These are phyloP conservation scores for Paramecium sonneborni DNA, from an alignment of 73 alveolate genomes.

Conservation along the genomic window DNA sequence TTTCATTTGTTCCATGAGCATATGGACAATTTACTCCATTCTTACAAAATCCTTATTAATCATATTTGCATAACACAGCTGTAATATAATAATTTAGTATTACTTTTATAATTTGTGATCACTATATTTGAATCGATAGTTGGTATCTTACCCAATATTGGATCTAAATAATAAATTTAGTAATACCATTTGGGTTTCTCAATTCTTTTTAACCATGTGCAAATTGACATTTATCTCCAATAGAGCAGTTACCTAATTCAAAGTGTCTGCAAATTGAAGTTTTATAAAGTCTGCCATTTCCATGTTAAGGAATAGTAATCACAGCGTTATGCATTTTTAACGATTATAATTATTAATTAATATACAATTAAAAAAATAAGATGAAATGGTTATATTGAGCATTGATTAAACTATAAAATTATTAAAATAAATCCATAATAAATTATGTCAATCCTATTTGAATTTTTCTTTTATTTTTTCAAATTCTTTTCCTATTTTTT, in stretches of 20 bases:
- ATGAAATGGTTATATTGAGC: not conserved
- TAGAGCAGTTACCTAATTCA: constrained; percentile 67
- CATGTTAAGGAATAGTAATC: constrained; percentile 37
- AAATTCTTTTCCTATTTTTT: not conserved
- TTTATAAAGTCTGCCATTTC: constrained; percentile 65
- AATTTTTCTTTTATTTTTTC: not conserved
- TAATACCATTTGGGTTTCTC: constrained; percentile 59
- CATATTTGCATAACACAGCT: constrained; percentile 61
- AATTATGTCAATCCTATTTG: not conserved
- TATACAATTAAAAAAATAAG: not conserved
- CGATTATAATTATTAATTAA: constrained; percentile 12
- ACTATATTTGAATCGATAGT: constrained; percentile 45
- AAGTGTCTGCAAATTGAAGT: constrained; percentile 68
- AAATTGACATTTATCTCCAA: constrained; percentile 68
- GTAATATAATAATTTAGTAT: not conserved
- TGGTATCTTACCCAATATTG: constrained; percentile 8
- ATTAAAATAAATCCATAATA: not conserved
- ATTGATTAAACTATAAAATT: not conserved
- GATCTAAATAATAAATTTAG: not conserved
- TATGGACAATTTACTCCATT: constrained; percentile 63
- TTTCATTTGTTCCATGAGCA: constrained; percentile 65
- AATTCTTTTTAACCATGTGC: constrained; percentile 70
- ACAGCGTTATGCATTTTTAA: constrained; percentile 58
- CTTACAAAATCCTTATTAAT: constrained; percentile 62
- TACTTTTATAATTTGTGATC: constrained; percentile 43